phyloP scores from a whole-genome alignment of 1,284 basidiomycete species.

The Rhodotorula sp. region DNA sequence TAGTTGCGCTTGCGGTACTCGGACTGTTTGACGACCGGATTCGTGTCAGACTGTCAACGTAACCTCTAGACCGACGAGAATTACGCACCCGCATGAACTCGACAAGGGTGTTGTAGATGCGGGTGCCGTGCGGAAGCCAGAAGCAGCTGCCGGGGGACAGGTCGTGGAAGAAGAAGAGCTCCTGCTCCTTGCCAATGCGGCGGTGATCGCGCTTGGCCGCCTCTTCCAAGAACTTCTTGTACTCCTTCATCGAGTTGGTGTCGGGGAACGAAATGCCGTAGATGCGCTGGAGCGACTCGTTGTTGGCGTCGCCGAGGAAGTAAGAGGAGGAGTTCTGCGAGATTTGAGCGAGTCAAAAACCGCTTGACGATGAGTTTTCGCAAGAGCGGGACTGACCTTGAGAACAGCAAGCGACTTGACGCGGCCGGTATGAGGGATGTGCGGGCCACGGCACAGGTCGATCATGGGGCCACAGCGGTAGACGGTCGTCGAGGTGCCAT shows the following conservation, averaged over 20 bases:
- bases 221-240: slow-evolving; percentile 94
- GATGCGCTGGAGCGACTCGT: slow-evolving; percentile 93
- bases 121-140: slow-evolving; percentile 94
- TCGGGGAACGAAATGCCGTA: slow-evolving; percentile 99
- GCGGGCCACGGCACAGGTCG: slow-evolving; percentile 94
- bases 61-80: not conserved
- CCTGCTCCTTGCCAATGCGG: slow-evolving; percentile 95
- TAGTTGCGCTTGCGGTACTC: slow-evolving; percentile 86
- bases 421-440: slow-evolving; percentile 94
- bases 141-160: slow-evolving; percentile 92
- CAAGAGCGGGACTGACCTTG: slow-evolving; percentile 61
- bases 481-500: slow-evolving; percentile 95
- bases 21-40: slow-evolving; percentile 16
- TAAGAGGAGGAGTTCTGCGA: slow-evolving; percentile 92
- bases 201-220: slow-evolving; percentile 97
- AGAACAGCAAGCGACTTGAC: slow-evolving; percentile 97
- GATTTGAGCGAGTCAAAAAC: not conserved
- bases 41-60: not conserved
- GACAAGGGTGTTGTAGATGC: slow-evolving; percentile 93
- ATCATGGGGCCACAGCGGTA: slow-evolving; percentile 99
- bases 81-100: slow-evolving; percentile 79
- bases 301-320: slow-evolving; percentile 91
- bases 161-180: slow-evolving; percentile 98
- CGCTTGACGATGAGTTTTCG: too few species aligned
- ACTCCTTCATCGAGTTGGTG: slow-evolving; percentile 90